Base-by-base conservation (phyloP, 106 monocot species). In the Gastrodia elata region DNA sequence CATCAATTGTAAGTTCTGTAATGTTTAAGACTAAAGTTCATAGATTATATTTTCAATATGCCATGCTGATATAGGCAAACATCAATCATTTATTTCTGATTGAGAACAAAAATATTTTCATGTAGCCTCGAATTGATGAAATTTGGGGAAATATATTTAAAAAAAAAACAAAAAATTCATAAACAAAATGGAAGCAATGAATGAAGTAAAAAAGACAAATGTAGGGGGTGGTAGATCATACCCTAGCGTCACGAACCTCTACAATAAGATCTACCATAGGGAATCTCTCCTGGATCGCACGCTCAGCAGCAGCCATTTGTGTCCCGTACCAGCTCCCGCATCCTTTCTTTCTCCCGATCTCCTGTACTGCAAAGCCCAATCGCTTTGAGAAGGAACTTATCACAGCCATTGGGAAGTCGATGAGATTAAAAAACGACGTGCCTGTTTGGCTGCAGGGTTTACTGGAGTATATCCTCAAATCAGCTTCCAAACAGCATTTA, bases 231-330 rank as follows among this genome's bases (percentile, higher is more conserved):
- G 36, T 33, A 65, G 33, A 65, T 35, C 40, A 65, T 56, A 77
- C 77, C 56, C 77, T 77, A 2, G 77, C 77, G 25, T 77, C 69
- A 4, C 77, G 77, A 2, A 70, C 56, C 32, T 77, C 69, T 46
- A 77, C 38, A 13, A 77, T 56, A 28, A 77, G 70, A 57, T 77
- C 77, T 3, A 70, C 68, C 43, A 77, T 33, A 8, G 77, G 56
- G 56, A 77, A 27, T 15, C 77, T 32, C 36, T 76, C 68, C 30
- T 37, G 48, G 33, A 77, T 70, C 52, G 70, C 77, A 56, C 37
- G 69, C 18, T 68, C 68, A 3, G 77, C 69, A 18, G 77, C 77
- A 16, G 77, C 77, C 77, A 77, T 77, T 26, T 38, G 77, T 16
- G 77, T 49, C 15, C 55, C 57, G 77, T 70, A 77, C 77, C 77